These are phyloP conservation scores for Ceriops tagal DNA, from an alignment of 345 rosid species.

Conservation along the genomic window DNA sequence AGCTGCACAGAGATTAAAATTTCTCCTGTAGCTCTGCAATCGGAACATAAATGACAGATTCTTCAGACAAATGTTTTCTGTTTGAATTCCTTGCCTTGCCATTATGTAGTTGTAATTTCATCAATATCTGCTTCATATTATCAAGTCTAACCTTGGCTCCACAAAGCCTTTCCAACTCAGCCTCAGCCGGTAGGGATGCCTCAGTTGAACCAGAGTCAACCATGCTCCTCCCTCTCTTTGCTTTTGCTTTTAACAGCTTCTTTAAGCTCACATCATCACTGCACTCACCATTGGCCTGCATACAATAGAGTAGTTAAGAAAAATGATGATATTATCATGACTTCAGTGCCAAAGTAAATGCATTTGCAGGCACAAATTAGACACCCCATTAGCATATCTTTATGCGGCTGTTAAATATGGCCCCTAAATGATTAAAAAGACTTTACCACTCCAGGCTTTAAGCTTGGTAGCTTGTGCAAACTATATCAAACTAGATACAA, in stretches of 20 bases:
- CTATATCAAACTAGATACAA: no score
- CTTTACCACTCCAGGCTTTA: no score
- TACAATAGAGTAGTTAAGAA: slow-evolving; percentile 2
- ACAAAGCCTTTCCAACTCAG: slow-evolving; percentile 65
- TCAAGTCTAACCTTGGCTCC: slow-evolving; percentile 51
- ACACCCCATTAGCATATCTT: no score
- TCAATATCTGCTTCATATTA: slow-evolving; percentile 44
- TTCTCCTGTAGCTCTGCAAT: slow-evolving; percentile 64
- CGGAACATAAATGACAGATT: slow-evolving; percentile 65
- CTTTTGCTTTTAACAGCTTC: slow-evolving; percentile 42
- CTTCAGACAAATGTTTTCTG: slow-evolving; percentile 25
- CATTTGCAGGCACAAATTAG: neutral
- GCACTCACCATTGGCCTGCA: slow-evolving; percentile 39
- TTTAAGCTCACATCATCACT: slow-evolving; percentile 60
- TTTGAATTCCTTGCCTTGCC: slow-evolving; percentile 41
- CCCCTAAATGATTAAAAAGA: no score
- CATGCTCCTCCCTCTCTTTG: slow-evolving; percentile 33
- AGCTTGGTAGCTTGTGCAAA: no score
- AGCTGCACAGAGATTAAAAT: slow-evolving; percentile 17
- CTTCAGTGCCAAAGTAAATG: neutral
- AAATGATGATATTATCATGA: neutral
- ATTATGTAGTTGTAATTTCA: slow-evolving; percentile 30
- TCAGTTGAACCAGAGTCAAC: slow-evolving; percentile 16
- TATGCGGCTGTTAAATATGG: no score
- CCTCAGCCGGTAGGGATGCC: slow-evolving; percentile 39